Conservation (phyloP, 345 rosid genomes). For the Aquilaria yunnanensis region DNA sequence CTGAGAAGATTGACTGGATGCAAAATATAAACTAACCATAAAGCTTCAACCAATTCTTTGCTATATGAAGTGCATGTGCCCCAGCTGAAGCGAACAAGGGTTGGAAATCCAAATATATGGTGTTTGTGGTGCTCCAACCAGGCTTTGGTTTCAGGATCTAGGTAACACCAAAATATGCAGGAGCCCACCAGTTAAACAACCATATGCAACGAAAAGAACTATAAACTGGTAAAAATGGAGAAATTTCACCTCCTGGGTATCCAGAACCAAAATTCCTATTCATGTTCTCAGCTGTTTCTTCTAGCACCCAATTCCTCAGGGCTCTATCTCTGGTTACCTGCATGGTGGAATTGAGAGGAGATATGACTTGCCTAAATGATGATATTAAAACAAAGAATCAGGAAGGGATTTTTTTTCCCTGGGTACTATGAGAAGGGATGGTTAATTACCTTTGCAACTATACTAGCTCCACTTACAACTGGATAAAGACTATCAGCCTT, state of each 20-base stretch:
- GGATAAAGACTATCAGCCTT: slow-evolving; percentile 97
- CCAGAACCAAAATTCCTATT: slow-evolving; percentile 86
- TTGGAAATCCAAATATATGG: slow-evolving; percentile 82
- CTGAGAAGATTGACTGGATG: not conserved
- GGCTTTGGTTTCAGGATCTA: slow-evolving; percentile 90
- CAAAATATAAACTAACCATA: slow-evolving; percentile 51
- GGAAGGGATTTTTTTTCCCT: not conserved
- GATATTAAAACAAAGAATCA: not conserved
- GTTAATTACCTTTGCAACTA: slow-evolving; percentile 83
- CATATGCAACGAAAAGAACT: not conserved
- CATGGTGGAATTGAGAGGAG: slow-evolving; percentile 11
- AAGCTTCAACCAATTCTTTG: slow-evolving; percentile 59
- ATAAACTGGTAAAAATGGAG: not conserved
- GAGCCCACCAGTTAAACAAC: slow-evolving; percentile 7
- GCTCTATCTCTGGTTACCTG: slow-evolving; percentile 95
- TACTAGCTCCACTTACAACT: slow-evolving; percentile 94
- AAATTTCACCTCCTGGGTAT: slow-evolving; percentile 80
- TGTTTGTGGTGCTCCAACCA: slow-evolving; percentile 77
- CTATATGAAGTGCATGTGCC: slow-evolving; percentile 74
- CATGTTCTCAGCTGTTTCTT: slow-evolving; percentile 71
- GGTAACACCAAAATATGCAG: slow-evolving; percentile 14
- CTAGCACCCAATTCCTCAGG: slow-evolving; percentile 70
- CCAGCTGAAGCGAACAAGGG: slow-evolving; percentile 94
- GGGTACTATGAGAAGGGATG: not conserved
- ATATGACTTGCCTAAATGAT: not conserved